Percentiles rank a stretch among this genome's conserved stretches.
These are phyloP conservation scores for Pulveroboletus sp. DNA, from an alignment of 768 basidiomycete species.

Conservation along the genomic window DNA sequence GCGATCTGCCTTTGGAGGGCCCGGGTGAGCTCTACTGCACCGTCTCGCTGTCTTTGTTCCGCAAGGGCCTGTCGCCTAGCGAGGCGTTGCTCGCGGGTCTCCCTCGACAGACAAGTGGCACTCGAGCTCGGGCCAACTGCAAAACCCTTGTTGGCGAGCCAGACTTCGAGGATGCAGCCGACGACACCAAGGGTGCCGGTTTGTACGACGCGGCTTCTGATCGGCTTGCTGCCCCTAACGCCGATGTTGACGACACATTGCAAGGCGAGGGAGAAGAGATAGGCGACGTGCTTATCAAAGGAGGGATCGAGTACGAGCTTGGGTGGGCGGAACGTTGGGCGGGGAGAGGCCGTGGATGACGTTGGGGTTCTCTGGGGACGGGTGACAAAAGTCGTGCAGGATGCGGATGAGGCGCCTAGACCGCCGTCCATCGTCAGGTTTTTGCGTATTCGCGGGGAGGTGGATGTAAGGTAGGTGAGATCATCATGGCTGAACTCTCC, in stretches of 20 bases:
- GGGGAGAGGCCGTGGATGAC: conserved; percentile 75
- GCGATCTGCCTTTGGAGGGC: conserved; percentile 53
- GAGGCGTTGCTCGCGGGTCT: conserved; percentile 69
- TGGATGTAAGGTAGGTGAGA: conserved; percentile 93
- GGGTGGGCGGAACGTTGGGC: conserved; percentile 51
- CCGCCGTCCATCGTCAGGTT: conserved; percentile 98
- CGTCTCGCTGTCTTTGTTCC: conserved; percentile 55
- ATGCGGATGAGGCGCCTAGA: conserved; percentile 89
- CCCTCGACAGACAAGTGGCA: conserved; percentile 69
- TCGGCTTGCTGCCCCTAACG: conserved; percentile 89
- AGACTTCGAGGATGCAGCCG: conserved; percentile 89
- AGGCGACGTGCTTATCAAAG: conserved; percentile 82
- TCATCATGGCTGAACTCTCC: no score
- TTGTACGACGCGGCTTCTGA: conserved; percentile 88
- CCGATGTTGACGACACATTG: conserved; percentile 98
- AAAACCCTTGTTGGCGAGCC: conserved; percentile 86
- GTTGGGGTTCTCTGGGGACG: conserved; percentile 74
- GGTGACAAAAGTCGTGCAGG: conserved; percentile 82
- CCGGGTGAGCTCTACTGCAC: conserved; percentile 49
- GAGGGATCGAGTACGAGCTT: conserved; percentile 59
- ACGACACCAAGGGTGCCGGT: conserved; percentile 93
- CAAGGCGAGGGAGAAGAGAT: conserved; percentile 89
- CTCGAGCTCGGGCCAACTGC: conserved; percentile 77
- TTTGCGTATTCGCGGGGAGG: conserved; percentile 95
- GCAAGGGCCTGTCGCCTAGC: conserved; percentile 54